Base-by-base conservation (phyloP, 805 yeast species). In the Danielia oregonensis region DNA sequence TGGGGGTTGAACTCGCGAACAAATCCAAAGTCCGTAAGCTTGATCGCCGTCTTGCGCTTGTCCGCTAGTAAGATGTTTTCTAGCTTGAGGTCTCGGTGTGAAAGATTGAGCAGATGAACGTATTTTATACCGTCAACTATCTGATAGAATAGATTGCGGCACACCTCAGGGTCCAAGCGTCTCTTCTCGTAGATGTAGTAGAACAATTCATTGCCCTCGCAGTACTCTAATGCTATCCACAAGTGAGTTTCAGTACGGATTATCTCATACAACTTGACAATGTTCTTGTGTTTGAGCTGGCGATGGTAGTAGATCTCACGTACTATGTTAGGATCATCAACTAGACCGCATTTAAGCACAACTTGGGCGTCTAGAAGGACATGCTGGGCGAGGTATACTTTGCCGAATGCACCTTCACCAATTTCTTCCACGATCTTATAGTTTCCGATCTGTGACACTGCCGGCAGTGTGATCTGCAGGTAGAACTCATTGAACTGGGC, bases 341-440 rank as follows among this genome's bases (percentile, higher is more conserved):
- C 78, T 10, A 69, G 63, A 6, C 95, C 91, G 26, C 87, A 83
- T 51, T 91, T 91, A 42, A 93, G 60, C 12, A 93, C 97, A 3
- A 91, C 77, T 40, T 58, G 80, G n/a, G 78, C 68, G 35, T 79
- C 78, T 8, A 95, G 74, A 29, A 88, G 67, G 33, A 72, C 72
- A 51, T 91, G 97, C 24, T 68, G 68, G 2, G 96, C 97, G 19
- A 91, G 63, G 55, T 82, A 93, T 1, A 88, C 95, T 52, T 84
- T 85, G 6, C 97, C 97, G 69, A 88, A 91, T 3, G 95, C 74
- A 7, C 97, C 97, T 49, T 86, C 88, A 2, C 97, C 97, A 15
- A 91, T 82, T 44, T 81, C 85, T 38, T 78, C 68, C 5, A 78
- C 51, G 6, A 93, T 76, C 33, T 72, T 65, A 53, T 91, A 91